Conservation (phyloP, 2,329 filamentous ascomycete genomes). For the Colletotrichum siamense region DNA sequence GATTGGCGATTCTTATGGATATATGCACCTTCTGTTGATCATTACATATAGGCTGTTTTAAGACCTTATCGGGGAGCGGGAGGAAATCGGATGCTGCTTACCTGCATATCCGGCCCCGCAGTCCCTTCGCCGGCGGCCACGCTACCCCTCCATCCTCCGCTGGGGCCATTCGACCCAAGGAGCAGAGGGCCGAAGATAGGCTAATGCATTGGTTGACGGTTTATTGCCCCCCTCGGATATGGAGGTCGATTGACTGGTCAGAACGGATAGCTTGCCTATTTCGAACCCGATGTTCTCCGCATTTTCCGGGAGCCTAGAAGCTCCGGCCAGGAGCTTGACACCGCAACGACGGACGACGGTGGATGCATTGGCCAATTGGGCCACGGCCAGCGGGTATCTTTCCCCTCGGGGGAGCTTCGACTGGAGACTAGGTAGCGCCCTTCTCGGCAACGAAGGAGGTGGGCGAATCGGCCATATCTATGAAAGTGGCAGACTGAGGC, state of each 20-base stretch:
- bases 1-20: background rate
- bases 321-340: background rate
- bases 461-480: background rate
- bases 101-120: slow-evolving; percentile 1
- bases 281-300: slow-evolving; percentile 8
- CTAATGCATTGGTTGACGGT: slow-evolving; percentile 9
- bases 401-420: background rate
- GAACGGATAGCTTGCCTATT: background rate
- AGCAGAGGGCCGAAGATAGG: background rate
- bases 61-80: background rate
- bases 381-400: background rate
- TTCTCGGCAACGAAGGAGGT: background rate
- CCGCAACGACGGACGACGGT: background rate
- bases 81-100: slow-evolving; percentile 9
- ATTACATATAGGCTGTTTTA: background rate
- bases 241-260: background rate
- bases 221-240: slow-evolving; percentile 3
- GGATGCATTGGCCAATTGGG: background rate
- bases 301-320: background rate
- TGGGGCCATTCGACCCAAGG: background rate
- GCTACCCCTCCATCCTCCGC: background rate
- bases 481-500: background rate
- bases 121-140: background rate
- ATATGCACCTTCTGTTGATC: background rate
- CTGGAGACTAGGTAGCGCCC: background rate